Evolutionary conservation across 2,329 filamentous ascomycete species (phyloP).

Genomic region (Penicillium vulpinum): DNA sequence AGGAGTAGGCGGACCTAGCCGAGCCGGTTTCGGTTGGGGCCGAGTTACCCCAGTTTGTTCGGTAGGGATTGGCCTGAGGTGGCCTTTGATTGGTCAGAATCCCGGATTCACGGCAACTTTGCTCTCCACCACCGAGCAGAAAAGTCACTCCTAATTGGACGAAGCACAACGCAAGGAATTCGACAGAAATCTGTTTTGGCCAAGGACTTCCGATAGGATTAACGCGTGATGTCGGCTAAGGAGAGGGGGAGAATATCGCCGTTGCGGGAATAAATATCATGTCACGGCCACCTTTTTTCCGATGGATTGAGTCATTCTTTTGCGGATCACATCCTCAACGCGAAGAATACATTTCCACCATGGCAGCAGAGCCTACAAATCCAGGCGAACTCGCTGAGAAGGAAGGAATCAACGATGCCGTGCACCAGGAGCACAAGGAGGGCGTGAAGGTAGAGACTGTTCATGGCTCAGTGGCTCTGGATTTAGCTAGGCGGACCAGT

Average conservation of each 20-base stretch:
- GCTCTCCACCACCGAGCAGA: not conserved
- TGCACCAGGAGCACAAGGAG: conserved; percentile 7
- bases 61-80: not conserved
- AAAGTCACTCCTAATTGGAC: not conserved
- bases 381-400: not conserved
- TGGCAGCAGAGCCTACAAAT: not conserved
- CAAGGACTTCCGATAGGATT: not conserved
- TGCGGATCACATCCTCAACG: not conserved
- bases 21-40: not conserved
- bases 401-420: not conserved
- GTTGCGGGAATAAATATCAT: not conserved
- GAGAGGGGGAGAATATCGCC: not conserved
- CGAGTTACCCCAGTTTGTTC: not conserved
- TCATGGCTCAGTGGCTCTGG: conserved; percentile 13
- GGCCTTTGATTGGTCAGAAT: not conserved
- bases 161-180: too few relatives aligned
- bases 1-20: not conserved
- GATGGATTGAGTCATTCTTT: not conserved
- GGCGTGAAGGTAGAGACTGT: conserved; percentile 10
- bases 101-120: not conserved
- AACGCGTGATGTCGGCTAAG: not conserved
- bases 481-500: conserved; percentile 4
- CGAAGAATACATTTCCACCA: not conserved
- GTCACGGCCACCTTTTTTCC: not conserved
- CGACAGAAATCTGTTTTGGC: not conserved